Conservation (phyloP, 1,139 yeast genomes). For the Candida mesenterica region DNA sequence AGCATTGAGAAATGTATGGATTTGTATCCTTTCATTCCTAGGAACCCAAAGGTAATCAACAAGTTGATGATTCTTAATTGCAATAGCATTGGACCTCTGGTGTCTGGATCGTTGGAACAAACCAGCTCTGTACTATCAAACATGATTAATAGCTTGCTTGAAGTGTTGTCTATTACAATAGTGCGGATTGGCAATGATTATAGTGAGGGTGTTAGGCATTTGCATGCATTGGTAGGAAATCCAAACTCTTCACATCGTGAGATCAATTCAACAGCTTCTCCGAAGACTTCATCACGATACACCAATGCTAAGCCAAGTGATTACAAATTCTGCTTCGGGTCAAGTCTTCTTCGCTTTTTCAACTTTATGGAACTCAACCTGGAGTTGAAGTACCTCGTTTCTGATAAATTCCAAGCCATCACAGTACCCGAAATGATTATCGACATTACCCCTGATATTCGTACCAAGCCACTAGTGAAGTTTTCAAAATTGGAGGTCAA, state of each 20-base stretch:
- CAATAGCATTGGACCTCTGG: constrained; percentile 15
- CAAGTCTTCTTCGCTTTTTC: constrained; percentile 21
- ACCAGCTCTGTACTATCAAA: constrained; percentile 6
- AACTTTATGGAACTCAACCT: constrained; percentile 18
- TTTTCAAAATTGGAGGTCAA: constrained; percentile 25
- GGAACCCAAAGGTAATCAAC: constrained; percentile 20
- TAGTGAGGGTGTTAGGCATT: constrained; percentile 18
- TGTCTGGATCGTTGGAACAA: constrained; percentile 10
- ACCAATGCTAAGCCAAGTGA: constrained; percentile 1
- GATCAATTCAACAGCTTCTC: neutral
- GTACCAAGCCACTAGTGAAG: constrained; percentile 19
- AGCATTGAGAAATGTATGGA: constrained; percentile 31
- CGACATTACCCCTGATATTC: constrained; percentile 20
- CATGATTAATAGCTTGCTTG: constrained; percentile 14
- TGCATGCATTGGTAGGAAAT: constrained; percentile 15
- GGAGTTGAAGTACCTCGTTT: constrained; percentile 16
- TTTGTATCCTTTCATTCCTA: constrained; percentile 30
- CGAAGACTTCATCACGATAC: neutral
- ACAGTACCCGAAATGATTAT: constrained; percentile 22
- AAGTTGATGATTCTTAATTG: constrained; percentile 28
- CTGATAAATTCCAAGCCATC: constrained; percentile 16
- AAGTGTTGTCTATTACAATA: constrained; percentile 24
- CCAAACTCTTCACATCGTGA: constrained; percentile 5
- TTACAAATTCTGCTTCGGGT: constrained; percentile 16
- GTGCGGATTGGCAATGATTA: constrained; percentile 24